Evolutionary conservation across 441 rosid species (phyloP), one percentile per base, ranked within the genome.

Genomic region (Flueggea neowawraea): DNA sequence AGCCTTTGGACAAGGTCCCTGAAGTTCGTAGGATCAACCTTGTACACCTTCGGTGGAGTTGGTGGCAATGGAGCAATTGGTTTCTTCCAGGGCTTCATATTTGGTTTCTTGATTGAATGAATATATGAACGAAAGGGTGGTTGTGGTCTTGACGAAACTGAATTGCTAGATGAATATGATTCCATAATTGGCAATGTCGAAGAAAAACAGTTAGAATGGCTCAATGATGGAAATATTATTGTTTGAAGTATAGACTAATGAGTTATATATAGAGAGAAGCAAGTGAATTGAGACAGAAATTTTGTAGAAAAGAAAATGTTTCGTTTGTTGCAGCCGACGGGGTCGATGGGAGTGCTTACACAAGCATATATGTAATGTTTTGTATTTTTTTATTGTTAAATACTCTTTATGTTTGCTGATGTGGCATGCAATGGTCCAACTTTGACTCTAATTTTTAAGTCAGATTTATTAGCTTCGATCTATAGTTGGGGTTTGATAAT

Each of bases 1-100:
- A 92, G 89, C 75, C 73, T 64, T 73, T 90, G 97, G 64, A 92
- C 98, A 72, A 88, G 80, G 33, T 82, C 88, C 70, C 81, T 69
- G 82, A 92, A 92, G 76, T 92, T 73, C 0, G 73, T 48, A 17
- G 90, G 80, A 39, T 89, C 88, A 6, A 92, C 98, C 64, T 59
- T 72, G 83, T 86, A 92, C 13, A 89, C 78, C 57, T 65, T 81
- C 0, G 90, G 84, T 13, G 79, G 80, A 43, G 69, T 73, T 15
- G 93, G 85, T 6, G 85, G 85, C 68, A 75, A 62, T 16, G 89
- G 96, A 5, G 84, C 86, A 41, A 83, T 71, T 0, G 87, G 85
- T 65, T 83, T 83, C 78, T 80, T 84, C 72, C 73, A 52, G 1
- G 86, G 82, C 66, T 86, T 90, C 41, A 73, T 10, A 16, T 76